Base-by-base conservation (phyloP, 1,139 yeast species). In the Yamadazyma jaroonii region DNA sequence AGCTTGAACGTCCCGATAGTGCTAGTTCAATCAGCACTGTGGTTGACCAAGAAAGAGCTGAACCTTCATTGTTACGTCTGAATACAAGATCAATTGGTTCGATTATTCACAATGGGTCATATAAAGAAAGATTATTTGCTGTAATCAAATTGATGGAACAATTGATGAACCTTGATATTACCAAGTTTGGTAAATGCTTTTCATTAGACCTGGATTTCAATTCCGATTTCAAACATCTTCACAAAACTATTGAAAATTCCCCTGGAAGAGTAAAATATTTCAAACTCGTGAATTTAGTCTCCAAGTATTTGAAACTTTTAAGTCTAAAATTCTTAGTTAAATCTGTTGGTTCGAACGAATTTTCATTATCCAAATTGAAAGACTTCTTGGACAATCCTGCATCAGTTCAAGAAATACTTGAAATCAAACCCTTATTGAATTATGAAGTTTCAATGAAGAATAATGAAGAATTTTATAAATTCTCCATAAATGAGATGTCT, bases 71-170 rank as follows among this genome's bases (percentile, higher is more conserved):
- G 2, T 37, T 50, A 41, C 47, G 46, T 24, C 20, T 17, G 20
- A 17, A 17, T 17, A 46, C 47, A 31, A 45, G 47, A 20, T 54
- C 56, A 1, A 37, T 64, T 14, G 54, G 67, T 26, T 50, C 64
- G 1, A 50, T 64, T 1, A 37, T 66, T 2, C 33, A 47, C 9
- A 42, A 56, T 36, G 72, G 72, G 0, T 47, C 67, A 1, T 66
- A 67, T 39, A 63, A 62, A 35, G 69, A 64, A 37, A 64, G 61
- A 40, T 49, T 59, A 13, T 47, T 40, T 13, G 32, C 38, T 12
- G 39, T 36, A 22, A 33, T 43, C 25, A 41, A 32, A 22, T 31
- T 41, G n/a, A 27, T 41, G 12, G 32, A 28, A 28, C 25, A 25
- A 5, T 36, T 50, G 30, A 20, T 25, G 14, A 33, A 34, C 23